These are phyloP conservation scores for Fusarium veterinarium DNA, from an alignment of 2,329 filamentous ascomycete genomes.

Conservation along the genomic window DNA sequence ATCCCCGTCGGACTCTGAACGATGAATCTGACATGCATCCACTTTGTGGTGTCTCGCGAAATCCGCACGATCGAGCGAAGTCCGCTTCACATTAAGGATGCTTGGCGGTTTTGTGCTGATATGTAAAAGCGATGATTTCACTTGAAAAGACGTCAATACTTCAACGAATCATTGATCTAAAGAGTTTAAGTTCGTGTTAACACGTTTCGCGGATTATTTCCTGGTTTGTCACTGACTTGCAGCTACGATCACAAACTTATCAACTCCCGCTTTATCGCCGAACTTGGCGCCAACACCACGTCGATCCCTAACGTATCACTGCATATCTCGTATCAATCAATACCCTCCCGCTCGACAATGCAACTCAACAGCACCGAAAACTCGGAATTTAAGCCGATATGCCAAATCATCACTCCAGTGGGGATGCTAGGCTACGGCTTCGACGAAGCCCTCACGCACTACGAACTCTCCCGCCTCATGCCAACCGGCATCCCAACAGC, in stretches of 20 bases:
- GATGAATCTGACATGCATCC: neutral
- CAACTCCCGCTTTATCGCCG: neutral
- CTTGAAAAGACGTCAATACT: rapidly evolving
- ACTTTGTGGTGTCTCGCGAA: neutral
- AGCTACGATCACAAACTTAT: too few species aligned
- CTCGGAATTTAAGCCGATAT: neutral
- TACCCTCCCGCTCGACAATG: neutral
- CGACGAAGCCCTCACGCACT: slow-evolving; percentile 45
- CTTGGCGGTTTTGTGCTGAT: neutral
- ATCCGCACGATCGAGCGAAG: neutral
- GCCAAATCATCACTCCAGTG: slow-evolving; percentile 57
- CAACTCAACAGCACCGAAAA: neutral
- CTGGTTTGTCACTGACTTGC: rapidly evolving
- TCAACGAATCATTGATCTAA: rapidly evolving
- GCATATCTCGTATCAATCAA: neutral
- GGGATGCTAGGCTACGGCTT: slow-evolving; percentile 64
- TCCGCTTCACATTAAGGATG: neutral
- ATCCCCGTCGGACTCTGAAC: slow-evolving; percentile 2
- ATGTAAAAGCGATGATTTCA: neutral
- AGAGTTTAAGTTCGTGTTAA: rapidly evolving
- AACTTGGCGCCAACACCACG: neutral
- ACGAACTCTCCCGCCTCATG: slow-evolving; percentile 43
- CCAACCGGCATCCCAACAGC: slow-evolving; percentile 47
- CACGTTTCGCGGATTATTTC: rapidly evolving
- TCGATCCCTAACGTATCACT: neutral